A percentile compares a stretch with the other conserved stretches of the same genome.
These are phyloP conservation scores for Rhizopus arrhizus DNA, from an alignment of 371 early-diverging fungal genomes.

Conservation along the genomic window DNA sequence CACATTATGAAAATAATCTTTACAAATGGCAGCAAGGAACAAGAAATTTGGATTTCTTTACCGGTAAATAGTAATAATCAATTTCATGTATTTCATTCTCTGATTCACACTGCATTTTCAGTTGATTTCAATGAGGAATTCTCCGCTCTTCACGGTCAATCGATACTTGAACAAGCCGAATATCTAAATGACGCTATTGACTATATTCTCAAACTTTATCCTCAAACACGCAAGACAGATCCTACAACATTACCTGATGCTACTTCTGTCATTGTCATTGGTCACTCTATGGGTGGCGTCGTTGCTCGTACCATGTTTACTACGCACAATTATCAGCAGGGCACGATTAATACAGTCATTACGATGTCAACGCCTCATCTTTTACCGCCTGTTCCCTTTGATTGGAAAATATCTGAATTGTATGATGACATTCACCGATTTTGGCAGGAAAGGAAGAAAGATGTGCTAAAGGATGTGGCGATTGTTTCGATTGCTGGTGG, in stretches of 20 bases:
- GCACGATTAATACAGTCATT: conserved; percentile 81
- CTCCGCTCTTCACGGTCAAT: conserved; percentile 81
- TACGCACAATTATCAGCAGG: conserved; percentile 71
- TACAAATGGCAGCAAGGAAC: conserved; percentile 38
- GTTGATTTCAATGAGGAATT: conserved; percentile 93
- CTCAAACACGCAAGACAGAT: conserved; percentile 40
- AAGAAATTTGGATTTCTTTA: conserved; percentile 80
- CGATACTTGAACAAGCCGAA: conserved; percentile 83
- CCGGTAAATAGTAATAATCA: conserved; percentile 52
- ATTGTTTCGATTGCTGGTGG: conserved; percentile 93
- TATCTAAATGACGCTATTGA: conserved; percentile 84
- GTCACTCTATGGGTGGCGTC: conserved; percentile 97
- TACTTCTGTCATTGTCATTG: conserved; percentile 82
- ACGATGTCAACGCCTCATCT: conserved; percentile 92
- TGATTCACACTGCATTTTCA: conserved; percentile 21
- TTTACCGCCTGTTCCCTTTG: conserved; percentile 82
- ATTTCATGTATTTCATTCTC: too few relatives aligned
- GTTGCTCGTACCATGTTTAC: conserved; percentile 85
- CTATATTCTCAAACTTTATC: conserved; percentile 78
- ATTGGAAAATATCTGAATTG: conserved; percentile 73
- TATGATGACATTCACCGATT: conserved; percentile 74
- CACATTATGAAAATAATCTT: conserved; percentile 37
- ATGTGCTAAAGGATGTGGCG: conserved; percentile 58
- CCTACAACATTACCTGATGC: conserved; percentile 48
- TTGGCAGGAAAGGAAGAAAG: conserved; percentile 68